Base-by-base conservation (phyloP, 2,329 filamentous ascomycete species). In the Sordariomycetes sp. region DNA sequence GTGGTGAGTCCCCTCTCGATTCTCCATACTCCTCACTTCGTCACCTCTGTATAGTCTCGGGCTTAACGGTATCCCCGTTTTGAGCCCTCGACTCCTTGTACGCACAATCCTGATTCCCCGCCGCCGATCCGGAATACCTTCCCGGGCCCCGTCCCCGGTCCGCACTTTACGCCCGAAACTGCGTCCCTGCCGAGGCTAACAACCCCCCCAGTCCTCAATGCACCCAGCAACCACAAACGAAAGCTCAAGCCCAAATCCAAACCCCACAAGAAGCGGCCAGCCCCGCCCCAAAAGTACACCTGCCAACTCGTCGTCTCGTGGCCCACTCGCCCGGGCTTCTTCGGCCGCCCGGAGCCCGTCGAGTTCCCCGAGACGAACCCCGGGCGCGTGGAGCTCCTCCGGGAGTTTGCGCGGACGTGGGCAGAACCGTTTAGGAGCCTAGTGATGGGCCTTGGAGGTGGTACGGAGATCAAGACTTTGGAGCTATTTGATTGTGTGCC, bases 291-390 rank as follows among this genome's bases (percentile, higher is more conserved):
- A 48, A 65, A 65, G 1, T 78, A 77, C 60, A 68, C 67, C 13
- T 73, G 71, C 59, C 77, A 81, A 63, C 68, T 81, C 13, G 72
- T 78, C 36, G 62, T 77, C 15, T 79, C 77, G 1, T 83, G 79
- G 78, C 72, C 76, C 2, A 65, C 70, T 52, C 66, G 68, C 1
- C 50, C 63, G 2, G 72, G 68, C 0, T 74, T 71, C 57, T 61
- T 71, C 28, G 62, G 60, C 1, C 62, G 67, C 5, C 48, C 63
- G 0, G 61, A 64, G 17, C 63, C 68, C 0, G 70, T 74, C 2
- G 65, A 70, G 0, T 66, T 77, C 0, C 79, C 79, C 0, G 60
- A 62, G 0, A 68, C 65, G 0, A 71, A 71, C 25, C 56, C 60
- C 2, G 76, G 69, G 2, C 69, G 72, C 12, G 60, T 76, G 2